Evolutionary conservation across 371 early-diverging fungal species (phyloP).

Genomic region (Lichtheimia ramosa): DNA sequence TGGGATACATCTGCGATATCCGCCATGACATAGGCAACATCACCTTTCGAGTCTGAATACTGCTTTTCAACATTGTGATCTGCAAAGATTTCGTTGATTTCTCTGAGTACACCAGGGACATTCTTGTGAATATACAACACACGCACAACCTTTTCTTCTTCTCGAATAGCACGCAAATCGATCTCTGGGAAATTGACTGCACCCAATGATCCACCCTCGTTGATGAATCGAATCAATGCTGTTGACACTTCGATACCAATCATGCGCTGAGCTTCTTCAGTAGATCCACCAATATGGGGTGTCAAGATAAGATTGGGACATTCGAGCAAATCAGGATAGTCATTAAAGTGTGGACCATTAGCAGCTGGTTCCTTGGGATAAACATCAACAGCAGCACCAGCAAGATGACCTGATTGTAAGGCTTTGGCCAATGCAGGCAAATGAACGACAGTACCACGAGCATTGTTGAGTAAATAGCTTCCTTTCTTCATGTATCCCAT

Average conservation of each 20-base stretch:
- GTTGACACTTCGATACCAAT: slow-evolving; percentile 94
- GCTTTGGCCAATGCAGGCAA: slow-evolving; percentile 83
- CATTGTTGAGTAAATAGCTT: slow-evolving; percentile 89
- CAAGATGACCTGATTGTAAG: slow-evolving; percentile 84
- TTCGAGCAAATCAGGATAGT: slow-evolving; percentile 70
- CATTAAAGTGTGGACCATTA: slow-evolving; percentile 78
- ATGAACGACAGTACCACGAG: slow-evolving; percentile 91
- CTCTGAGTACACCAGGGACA: slow-evolving; percentile 93
- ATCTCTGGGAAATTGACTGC: slow-evolving; percentile 98
- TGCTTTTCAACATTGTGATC: slow-evolving; percentile 97
- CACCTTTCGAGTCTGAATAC: slow-evolving; percentile 90
- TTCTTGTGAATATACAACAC: slow-evolving; percentile 92
- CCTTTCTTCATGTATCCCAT: slow-evolving; percentile 88
- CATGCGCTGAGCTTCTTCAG: slow-evolving; percentile 96
- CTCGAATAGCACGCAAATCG: slow-evolving; percentile 78
- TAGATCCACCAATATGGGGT: slow-evolving; percentile 98
- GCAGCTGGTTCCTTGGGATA: slow-evolving; percentile 92
- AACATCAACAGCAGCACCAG: slow-evolving; percentile 95
- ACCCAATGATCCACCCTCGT: slow-evolving; percentile 83
- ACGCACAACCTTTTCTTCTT: slow-evolving; percentile 69
- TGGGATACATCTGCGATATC: slow-evolving; percentile 80
- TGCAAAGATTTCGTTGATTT: slow-evolving; percentile 91
- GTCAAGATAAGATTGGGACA: slow-evolving; percentile 93
- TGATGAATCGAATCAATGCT: slow-evolving; percentile 79
- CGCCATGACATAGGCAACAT: slow-evolving; percentile 93